A percentile compares a stretch with the other conserved stretches of the same genome.
phyloP scores from a whole-genome alignment of 352 stramenopile species.

The Phytopythium kandeliae region DNA sequence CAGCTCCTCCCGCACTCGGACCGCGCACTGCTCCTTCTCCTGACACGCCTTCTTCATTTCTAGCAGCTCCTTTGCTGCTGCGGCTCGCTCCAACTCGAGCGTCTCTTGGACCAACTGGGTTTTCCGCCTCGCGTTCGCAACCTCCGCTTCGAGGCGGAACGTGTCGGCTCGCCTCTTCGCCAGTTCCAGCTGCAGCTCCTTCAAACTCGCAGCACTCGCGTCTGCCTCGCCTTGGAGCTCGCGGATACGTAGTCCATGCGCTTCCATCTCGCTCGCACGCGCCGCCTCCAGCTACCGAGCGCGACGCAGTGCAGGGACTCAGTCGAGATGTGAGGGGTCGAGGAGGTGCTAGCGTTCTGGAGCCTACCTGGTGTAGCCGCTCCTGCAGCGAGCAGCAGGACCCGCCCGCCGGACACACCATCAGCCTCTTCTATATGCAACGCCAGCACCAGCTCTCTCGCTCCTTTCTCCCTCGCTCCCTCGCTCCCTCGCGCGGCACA shows the following conservation, averaged over 20 bases:
- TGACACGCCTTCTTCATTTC: not conserved
- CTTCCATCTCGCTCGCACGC: slow-evolving; percentile 40
- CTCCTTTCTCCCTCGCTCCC: too few species aligned
- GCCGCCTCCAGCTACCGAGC: slow-evolving; percentile 28
- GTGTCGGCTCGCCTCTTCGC: slow-evolving; percentile 40
- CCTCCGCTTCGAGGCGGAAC: slow-evolving; percentile 36
- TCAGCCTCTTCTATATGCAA: not conserved
- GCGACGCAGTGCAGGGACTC: not conserved
- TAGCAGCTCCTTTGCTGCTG: slow-evolving; percentile 3
- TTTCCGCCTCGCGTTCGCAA: slow-evolving; percentile 12
- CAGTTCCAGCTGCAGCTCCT: slow-evolving; percentile 29
- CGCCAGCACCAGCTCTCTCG: too few species aligned
- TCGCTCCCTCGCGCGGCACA: too few species aligned
- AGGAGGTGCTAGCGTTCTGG: not conserved
- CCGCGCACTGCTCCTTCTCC: not conserved
- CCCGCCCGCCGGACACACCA: not conserved
- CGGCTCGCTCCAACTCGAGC: slow-evolving; percentile 10
- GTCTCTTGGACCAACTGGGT: slow-evolving; percentile 10
- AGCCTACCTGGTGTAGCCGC: slow-evolving; percentile 31
- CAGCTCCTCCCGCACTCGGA: not conserved
- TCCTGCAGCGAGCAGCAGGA: slow-evolving; percentile 24
- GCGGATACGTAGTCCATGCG: slow-evolving; percentile 30
- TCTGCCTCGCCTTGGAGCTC: slow-evolving; percentile 30
- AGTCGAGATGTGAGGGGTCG: not conserved
- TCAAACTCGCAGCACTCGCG: slow-evolving; percentile 12